These are phyloP conservation scores for Scedosporium boydii DNA, from an alignment of 2,329 filamentous ascomycete species.

Conservation along the genomic window DNA sequence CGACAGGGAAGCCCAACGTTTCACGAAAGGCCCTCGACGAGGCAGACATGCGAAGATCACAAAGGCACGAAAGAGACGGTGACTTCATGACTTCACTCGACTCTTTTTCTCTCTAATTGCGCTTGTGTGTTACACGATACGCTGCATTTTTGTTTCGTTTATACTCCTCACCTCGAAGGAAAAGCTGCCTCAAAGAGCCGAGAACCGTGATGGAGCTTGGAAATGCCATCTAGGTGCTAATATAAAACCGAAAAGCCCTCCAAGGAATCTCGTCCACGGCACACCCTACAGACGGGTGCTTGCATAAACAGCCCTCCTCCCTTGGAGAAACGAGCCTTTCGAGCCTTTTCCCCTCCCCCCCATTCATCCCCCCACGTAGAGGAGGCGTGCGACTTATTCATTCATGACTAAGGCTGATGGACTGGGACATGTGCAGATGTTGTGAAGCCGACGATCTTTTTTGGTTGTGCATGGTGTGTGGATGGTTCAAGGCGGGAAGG, in stretches of 20 bases:
- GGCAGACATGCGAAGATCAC: not conserved
- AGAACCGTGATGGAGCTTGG: not conserved
- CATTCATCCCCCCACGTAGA: too few relatives aligned
- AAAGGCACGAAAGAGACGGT: too few relatives aligned
- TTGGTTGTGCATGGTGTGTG: not conserved
- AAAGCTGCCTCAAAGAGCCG: too few relatives aligned
- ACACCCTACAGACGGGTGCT: not conserved
- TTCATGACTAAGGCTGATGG: not conserved
- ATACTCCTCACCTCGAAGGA: too few relatives aligned
- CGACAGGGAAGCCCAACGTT: too few relatives aligned
- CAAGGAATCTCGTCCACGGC: not conserved
- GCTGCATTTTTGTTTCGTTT: too few relatives aligned
- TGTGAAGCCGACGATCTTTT: not conserved
- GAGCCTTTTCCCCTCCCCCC: too few relatives aligned
- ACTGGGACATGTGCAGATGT: not conserved
- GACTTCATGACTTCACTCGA: not conserved
- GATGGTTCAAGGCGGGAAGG: not conserved
- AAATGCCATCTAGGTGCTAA: too few relatives aligned
- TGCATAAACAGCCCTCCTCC: not conserved
- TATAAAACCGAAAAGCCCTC: not conserved
- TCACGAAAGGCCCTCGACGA: not conserved
- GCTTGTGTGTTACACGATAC: not conserved
- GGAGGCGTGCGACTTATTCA: not conserved
- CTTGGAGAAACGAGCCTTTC: too few relatives aligned
- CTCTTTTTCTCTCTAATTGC: not conserved